Conservation (phyloP, 345 rosid genomes). For the Lenwebbia sp. region DNA sequence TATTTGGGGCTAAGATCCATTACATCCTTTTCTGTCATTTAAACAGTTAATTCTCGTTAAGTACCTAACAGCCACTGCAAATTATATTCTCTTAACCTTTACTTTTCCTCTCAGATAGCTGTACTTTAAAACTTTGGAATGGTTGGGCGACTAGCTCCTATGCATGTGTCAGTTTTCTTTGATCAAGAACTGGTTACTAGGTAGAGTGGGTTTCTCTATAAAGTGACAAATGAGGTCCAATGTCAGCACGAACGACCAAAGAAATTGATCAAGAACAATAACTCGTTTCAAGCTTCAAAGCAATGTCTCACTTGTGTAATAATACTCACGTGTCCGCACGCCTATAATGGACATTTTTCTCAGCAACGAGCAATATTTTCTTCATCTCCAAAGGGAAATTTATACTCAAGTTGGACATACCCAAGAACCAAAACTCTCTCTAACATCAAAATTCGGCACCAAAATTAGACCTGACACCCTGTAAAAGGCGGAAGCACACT, state of each 20-base stretch:
- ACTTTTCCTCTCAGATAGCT: background rate
- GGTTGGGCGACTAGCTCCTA: background rate
- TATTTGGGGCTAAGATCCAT: background rate
- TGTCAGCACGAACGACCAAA: background rate
- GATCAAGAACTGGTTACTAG: background rate
- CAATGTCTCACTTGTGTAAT: background rate
- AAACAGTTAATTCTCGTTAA: background rate
- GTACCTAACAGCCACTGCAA: background rate
- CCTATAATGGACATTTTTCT: background rate
- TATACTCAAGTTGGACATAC: background rate
- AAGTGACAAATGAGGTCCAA: background rate
- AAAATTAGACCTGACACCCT: background rate
- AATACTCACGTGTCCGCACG: background rate
- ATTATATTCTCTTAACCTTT: background rate
- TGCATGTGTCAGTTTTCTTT: background rate
- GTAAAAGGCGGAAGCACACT: background rate
- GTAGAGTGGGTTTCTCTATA: background rate
- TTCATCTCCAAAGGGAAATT: background rate
- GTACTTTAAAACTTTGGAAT: background rate
- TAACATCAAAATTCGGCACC: background rate
- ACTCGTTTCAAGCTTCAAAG: background rate
- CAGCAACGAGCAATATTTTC: background rate
- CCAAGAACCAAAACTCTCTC: background rate
- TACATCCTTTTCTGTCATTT: background rate
- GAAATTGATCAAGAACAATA: background rate